A percentile compares a stretch with the other conserved stretches of the same genome.
Evolutionary conservation across 192 early-diverging fungal species (phyloP).

Genomic region (Backusella morwellensis): DNA sequence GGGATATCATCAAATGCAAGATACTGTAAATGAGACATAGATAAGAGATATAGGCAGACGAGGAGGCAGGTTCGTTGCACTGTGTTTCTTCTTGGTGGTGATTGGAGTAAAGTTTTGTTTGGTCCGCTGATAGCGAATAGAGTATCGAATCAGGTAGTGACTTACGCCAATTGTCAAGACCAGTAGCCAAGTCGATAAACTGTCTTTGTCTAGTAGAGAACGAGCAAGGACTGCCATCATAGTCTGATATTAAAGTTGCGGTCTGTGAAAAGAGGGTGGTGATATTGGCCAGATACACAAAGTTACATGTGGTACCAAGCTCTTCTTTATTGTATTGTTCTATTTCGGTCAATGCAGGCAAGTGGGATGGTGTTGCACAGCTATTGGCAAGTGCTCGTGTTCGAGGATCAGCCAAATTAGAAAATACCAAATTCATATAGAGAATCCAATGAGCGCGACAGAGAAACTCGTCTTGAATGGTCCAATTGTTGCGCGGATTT

Average conservation of each 20-base stretch:
- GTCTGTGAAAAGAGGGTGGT: neutral
- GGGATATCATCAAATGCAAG: neutral
- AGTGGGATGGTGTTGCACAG: neutral
- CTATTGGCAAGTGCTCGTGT: neutral
- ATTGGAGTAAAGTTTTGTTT: neutral
- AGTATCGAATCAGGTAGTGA: neutral
- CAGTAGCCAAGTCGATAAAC: neutral
- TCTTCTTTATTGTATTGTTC: conserved; percentile 10
- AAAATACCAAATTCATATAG: conserved; percentile 2
- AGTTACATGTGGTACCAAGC: neutral
- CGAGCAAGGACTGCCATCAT: neutral
- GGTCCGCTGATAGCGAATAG: neutral
- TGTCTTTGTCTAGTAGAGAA: neutral
- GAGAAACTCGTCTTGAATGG: neutral
- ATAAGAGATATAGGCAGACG: neutral
- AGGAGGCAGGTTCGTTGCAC: neutral
- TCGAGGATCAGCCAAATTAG: conserved; percentile 5
- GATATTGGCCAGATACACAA: conserved; percentile 9
- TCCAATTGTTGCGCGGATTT: neutral
- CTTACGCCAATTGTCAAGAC: neutral
- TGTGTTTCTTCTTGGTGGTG: neutral
- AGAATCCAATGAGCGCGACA: conserved; percentile 10
- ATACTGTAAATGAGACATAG: neutral
- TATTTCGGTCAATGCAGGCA: neutral
- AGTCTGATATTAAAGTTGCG: neutral